Conservation (phyloP, 768 basidiomycete species). For the Clathrus columnatus region DNA sequence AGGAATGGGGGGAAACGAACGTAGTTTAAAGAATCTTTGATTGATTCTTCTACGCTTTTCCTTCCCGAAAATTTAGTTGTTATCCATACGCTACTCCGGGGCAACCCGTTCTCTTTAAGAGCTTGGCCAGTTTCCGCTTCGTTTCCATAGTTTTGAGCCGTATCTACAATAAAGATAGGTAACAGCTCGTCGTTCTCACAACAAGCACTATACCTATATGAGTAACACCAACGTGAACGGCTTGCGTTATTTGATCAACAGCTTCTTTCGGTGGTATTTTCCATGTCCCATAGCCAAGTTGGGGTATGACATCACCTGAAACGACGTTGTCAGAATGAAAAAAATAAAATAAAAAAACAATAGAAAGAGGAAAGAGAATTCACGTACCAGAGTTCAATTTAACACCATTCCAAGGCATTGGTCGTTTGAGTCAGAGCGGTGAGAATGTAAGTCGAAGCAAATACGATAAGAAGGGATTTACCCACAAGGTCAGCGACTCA, state of each 20-base stretch:
- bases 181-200: background rate
- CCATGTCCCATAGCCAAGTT: background rate
- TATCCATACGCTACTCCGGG: background rate
- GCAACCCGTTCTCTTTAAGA: background rate
- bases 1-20: background rate
- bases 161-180: background rate
- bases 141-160: background rate
- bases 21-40: background rate
- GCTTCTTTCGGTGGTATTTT: background rate
- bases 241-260: background rate
- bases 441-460: too few relatives aligned
- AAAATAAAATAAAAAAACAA: background rate
- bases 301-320: background rate
- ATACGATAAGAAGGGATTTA: too few relatives aligned
- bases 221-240: background rate
- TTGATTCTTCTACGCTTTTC: background rate
- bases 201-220: too few relatives aligned
- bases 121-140: background rate
- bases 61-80: background rate
- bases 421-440: too few relatives aligned
- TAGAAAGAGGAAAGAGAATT: background rate
- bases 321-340: background rate
- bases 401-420: background rate
- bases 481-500: too few relatives aligned
- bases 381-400: background rate